phyloP scores from a whole-genome alignment of 176 grass and related monocot species.

The Aegilops tauschii region DNA sequence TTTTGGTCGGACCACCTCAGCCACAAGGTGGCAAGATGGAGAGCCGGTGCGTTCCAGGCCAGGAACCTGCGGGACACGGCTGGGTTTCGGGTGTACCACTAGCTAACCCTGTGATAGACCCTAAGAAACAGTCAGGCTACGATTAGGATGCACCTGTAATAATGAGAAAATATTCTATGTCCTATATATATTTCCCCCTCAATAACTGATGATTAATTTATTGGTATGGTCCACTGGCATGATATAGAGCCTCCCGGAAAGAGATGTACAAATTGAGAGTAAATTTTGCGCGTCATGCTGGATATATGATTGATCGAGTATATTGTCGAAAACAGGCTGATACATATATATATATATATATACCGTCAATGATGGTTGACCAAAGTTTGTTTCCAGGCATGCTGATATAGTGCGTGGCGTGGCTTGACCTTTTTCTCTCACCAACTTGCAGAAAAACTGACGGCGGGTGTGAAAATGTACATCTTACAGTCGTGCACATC shows the following conservation, averaged over 20 bases:
- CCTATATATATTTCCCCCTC: not conserved
- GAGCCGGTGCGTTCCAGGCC: not conserved
- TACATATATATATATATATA: not conserved
- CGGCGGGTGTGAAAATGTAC: slow-evolving; percentile 53
- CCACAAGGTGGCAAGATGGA: not conserved
- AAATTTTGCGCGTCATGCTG: not conserved
- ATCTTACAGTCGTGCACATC: slow-evolving; percentile 74
- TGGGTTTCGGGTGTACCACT: not conserved
- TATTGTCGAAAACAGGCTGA: not conserved
- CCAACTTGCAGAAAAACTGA: slow-evolving; percentile 38
- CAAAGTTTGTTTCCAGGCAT: not conserved
- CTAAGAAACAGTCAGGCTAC: too few relatives aligned
- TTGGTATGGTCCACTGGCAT: not conserved
- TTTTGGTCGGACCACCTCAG: not conserved
- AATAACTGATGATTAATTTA: not conserved
- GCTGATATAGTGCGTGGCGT: not conserved
- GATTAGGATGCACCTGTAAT: not conserved
- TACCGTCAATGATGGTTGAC: not conserved
- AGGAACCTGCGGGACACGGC: not conserved
- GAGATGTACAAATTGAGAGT: not conserved
- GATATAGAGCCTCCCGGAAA: not conserved
- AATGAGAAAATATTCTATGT: not conserved
- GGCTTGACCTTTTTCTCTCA: not conserved
- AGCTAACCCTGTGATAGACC: not conserved
- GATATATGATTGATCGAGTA: not conserved